Percentiles rank a stretch among this genome's conserved stretches.
These are phyloP conservation scores for Hypoxylon sp. DNA, from an alignment of 2,329 filamentous ascomycete genomes.

Conservation along the genomic window DNA sequence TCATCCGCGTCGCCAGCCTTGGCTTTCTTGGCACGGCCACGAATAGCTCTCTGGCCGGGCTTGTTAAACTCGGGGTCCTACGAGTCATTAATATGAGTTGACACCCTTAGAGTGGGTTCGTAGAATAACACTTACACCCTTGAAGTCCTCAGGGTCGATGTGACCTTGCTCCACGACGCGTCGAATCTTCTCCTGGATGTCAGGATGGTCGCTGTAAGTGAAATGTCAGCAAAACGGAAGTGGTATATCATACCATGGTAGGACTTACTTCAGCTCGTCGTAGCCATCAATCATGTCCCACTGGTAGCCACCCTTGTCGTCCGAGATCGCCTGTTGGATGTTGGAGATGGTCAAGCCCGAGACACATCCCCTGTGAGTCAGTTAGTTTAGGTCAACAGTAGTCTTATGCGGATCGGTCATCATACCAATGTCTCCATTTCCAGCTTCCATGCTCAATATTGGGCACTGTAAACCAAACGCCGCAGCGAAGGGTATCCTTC, in stretches of 20 bases:
- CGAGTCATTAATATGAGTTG: slow-evolving; percentile 5
- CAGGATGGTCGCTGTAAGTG: slow-evolving; percentile 59
- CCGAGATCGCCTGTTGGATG: slow-evolving; percentile 66
- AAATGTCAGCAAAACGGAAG: slow-evolving; percentile 32
- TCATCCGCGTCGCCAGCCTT: slow-evolving; percentile 52
- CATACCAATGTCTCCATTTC: slow-evolving; percentile 89
- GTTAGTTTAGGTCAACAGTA: slow-evolving; percentile 11
- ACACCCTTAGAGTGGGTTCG: slow-evolving; percentile 27
- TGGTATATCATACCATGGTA: slow-evolving; percentile 7
- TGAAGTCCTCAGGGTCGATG: slow-evolving; percentile 88
- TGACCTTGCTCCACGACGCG: slow-evolving; percentile 80
- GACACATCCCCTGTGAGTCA: slow-evolving; percentile 80
- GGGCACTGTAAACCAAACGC: slow-evolving; percentile 74
- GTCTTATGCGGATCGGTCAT: slow-evolving; percentile 8
- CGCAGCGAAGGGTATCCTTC: slow-evolving; percentile 84
- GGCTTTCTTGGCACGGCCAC: slow-evolving; percentile 55
- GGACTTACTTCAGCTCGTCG: slow-evolving; percentile 73
- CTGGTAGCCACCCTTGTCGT: slow-evolving; percentile 63
- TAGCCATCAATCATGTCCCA: slow-evolving; percentile 81
- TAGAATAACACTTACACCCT: slow-evolving; percentile 72
- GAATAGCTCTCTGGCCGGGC: slow-evolving; percentile 74
- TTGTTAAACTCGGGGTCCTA: slow-evolving; percentile 82
- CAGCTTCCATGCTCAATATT: slow-evolving; percentile 69
- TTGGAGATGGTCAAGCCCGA: slow-evolving; percentile 79
- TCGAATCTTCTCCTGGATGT: slow-evolving; percentile 78